These are phyloP conservation scores for Talaromyces albobiverticillius DNA, from an alignment of 2,329 filamentous ascomycete genomes.

Conservation along the genomic window DNA sequence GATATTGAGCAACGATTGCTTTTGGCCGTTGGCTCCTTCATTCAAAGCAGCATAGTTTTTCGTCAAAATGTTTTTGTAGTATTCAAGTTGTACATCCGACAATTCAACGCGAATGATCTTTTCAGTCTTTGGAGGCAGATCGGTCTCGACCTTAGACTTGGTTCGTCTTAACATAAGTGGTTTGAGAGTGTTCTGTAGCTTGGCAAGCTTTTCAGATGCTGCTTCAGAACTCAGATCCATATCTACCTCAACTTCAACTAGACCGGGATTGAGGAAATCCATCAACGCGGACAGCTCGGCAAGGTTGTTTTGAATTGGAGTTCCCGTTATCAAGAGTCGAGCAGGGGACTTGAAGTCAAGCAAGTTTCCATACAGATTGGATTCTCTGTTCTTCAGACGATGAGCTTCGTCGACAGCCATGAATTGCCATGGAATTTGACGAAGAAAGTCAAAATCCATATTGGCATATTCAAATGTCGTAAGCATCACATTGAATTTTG, in stretches of 20 bases:
- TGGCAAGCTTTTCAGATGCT: constrained; percentile 81
- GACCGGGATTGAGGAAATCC: constrained; percentile 95
- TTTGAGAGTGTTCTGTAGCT: constrained; percentile 81
- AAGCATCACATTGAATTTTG: constrained; percentile 95
- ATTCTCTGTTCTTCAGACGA: constrained; percentile 92
- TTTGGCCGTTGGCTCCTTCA: constrained; percentile 83
- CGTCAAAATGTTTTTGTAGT: constrained; percentile 98
- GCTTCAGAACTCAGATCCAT: constrained; percentile 78
- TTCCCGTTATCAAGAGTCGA: constrained; percentile 91
- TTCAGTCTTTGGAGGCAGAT: constrained; percentile 93
- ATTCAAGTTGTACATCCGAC: constrained; percentile 93
- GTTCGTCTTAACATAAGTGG: constrained; percentile 94
- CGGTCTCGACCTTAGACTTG: constrained; percentile 95
- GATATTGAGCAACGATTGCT: constrained; percentile 93
- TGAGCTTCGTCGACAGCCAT: constrained; percentile 96
- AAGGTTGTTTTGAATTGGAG: constrained; percentile 94
- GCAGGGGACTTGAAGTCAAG: constrained; percentile 83
- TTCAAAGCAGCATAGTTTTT: constrained; percentile 94
- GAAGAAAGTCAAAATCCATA: constrained; percentile 77
- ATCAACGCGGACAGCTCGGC: constrained; percentile 88
- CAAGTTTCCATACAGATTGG: constrained; percentile 83
- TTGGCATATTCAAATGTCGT: constrained; percentile 98
- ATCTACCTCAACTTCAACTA: constrained; percentile 85
- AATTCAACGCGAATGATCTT: constrained; percentile 98
- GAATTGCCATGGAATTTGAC: constrained; percentile 94